Conservation (phyloP, 331 rosid genomes). For the Spiraea crenata region DNA sequence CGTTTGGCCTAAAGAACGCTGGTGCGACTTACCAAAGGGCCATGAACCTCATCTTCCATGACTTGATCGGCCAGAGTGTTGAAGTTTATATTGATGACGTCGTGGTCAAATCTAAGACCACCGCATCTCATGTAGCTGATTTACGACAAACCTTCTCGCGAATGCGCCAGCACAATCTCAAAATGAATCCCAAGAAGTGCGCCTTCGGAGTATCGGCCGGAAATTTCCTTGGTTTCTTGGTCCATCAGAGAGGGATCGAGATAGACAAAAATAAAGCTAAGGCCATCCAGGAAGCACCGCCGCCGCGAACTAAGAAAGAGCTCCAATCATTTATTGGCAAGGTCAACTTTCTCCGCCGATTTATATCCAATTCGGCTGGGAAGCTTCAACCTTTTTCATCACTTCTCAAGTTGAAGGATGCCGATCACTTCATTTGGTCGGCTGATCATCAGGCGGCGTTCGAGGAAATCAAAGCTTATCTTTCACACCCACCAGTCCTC, state of each 20-base stretch:
- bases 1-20: not conserved
- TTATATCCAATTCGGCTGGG: not conserved
- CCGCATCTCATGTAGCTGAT: no score
- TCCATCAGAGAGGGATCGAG: not conserved
- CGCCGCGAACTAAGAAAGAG: not conserved
- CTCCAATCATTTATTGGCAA: not conserved
- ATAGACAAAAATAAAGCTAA: not conserved
- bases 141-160: no score
- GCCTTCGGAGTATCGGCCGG: not conserved
- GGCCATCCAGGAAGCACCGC: not conserved
- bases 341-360: not conserved
- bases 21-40: not conserved
- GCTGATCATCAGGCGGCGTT: not conserved
- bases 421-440: not conserved
- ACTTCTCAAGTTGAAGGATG: not conserved
- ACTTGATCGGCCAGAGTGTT: not conserved
- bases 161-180: not conserved
- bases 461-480: not conserved
- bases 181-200: not conserved
- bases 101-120: not conserved
- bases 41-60: constrained; percentile 4
- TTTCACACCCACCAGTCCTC: not conserved
- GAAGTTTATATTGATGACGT: constrained; percentile 3
- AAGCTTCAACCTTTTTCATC: not conserved
- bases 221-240: not conserved